Conservation (phyloP, 2,329 filamentous ascomycete species). For the Arthrobotrys conoides region DNA sequence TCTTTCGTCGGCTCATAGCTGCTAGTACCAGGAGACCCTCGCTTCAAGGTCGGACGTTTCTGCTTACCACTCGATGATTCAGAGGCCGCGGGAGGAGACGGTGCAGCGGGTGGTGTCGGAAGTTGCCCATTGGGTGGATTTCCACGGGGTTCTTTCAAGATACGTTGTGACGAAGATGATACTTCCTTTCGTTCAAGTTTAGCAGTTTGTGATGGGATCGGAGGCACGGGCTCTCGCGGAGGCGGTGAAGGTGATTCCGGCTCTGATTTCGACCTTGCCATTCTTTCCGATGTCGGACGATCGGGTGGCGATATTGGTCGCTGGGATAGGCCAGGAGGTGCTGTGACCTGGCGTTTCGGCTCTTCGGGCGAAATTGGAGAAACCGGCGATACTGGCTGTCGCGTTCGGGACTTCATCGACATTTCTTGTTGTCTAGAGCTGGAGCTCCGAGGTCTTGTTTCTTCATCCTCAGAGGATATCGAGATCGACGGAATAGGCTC, state of each 20-base stretch:
- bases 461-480: constrained; percentile 52
- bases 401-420: constrained; percentile 21
- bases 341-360: constrained; percentile 19
- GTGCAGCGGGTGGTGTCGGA: constrained; percentile 15
- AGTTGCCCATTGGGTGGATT: constrained; percentile 38
- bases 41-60: constrained; percentile 51
- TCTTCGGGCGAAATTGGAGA: constrained; percentile 33
- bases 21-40: constrained; percentile 46
- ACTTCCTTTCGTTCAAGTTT: constrained; percentile 44
- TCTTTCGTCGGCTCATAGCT: constrained; percentile 40
- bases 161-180: constrained; percentile 25
- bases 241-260: constrained; percentile 38
- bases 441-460: constrained; percentile 22
- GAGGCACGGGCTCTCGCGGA: constrained; percentile 20
- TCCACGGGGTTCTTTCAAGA: constrained; percentile 19
- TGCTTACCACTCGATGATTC: constrained; percentile 7
- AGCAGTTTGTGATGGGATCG: not conserved
- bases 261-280: constrained; percentile 50
- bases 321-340: constrained; percentile 34
- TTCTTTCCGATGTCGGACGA: constrained; percentile 33
- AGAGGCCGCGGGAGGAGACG: not conserved
- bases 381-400: constrained; percentile 4
- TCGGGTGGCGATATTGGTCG: constrained; percentile 54
- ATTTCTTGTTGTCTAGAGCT: constrained; percentile 16
- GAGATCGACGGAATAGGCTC: constrained; percentile 73